Base-by-base conservation (phyloP, 345 rosid species). In the Hypericum androsaemum region DNA sequence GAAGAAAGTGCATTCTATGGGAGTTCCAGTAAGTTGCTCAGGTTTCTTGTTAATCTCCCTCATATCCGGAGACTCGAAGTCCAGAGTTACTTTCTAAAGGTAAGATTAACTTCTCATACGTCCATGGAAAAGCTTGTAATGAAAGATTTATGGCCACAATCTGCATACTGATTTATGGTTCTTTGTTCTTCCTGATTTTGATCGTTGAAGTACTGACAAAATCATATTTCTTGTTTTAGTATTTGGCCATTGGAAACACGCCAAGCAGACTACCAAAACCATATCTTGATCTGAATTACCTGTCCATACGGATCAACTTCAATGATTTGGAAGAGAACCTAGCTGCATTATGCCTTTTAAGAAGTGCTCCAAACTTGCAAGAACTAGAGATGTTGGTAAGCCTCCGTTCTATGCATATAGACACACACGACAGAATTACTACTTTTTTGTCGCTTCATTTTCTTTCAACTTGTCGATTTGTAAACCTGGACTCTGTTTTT, bases 61-160 rank as follows among this genome's bases (percentile, higher is more conserved):
- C 55, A 63, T 54, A 7, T 65, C 7, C 41, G 52, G 53, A 71
- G 46, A 59, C 71, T 71, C 22, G 41, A 54, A 12, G 54, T 71
- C 10, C 58, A 63, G 35, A 28, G 64, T 53, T 36, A 45, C 44
- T 71, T 71, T 71, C 64, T 71, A 10, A 56, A 69, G 73, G 73
- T 64, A 64, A 54, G 28, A 13, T 28, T 37, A 5, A 39, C 12
- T 53, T 32, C 50, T 46, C 22, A 17, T 11, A n/a, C 15, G 28
- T 46, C 15, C 50, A 12, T 45, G n/a, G 48, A 11, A 45, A 15
- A 12, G 12, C 50, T 22, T 4, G 4, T 1, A 22, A 14, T 35
- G 6, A 12, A 39, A 38, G 10, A 38, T 5, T 45, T 47, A 5
- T 43, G 14, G 37, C 10, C n/a, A 41, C 40, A 8, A 12, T 32